Evolutionary conservation across 2,329 filamentous ascomycete genomes (phyloP).

Genomic region (Monosporascus cannonballus): DNA sequence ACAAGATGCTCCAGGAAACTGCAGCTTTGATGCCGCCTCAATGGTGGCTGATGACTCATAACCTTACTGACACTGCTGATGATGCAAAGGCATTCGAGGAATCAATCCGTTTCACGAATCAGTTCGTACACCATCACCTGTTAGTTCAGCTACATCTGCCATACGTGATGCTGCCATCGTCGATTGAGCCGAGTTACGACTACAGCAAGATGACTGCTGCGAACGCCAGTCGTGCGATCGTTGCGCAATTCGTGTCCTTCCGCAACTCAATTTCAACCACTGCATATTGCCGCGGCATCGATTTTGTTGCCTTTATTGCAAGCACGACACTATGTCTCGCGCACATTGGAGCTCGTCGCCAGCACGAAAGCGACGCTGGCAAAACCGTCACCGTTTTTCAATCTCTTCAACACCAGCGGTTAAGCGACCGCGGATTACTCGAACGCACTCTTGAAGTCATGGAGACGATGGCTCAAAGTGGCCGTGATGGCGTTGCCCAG

Average conservation of each 20-base stretch:
- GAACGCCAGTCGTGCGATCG: slow-evolving; percentile 35
- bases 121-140: slow-evolving; percentile 37
- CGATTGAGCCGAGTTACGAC: slow-evolving; percentile 22
- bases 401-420: slow-evolving; percentile 34
- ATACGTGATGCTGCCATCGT: slow-evolving; percentile 30
- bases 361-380: neutral
- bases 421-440: slow-evolving; percentile 34
- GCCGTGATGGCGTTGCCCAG: slow-evolving; percentile 20
- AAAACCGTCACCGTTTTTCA: slow-evolving; percentile 14
- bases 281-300: slow-evolving; percentile 34
- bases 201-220: slow-evolving; percentile 34
- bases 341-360: slow-evolving; percentile 30
- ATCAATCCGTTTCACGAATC: slow-evolving; percentile 32
- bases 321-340: slow-evolving; percentile 33
- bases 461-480: slow-evolving; percentile 15
- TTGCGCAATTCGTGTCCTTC: slow-evolving; percentile 33
- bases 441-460: slow-evolving; percentile 30
- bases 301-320: slow-evolving; percentile 35
- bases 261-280: slow-evolving; percentile 21
- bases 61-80: slow-evolving; percentile 9
- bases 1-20: slow-evolving; percentile 31
- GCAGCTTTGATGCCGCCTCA: slow-evolving; percentile 31
- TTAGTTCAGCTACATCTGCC: slow-evolving; percentile 39
- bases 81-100: slow-evolving; percentile 20
- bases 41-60: slow-evolving; percentile 33